Base-by-base conservation (phyloP, 805 yeast genomes). In the Kockiozyma suomiensis region DNA sequence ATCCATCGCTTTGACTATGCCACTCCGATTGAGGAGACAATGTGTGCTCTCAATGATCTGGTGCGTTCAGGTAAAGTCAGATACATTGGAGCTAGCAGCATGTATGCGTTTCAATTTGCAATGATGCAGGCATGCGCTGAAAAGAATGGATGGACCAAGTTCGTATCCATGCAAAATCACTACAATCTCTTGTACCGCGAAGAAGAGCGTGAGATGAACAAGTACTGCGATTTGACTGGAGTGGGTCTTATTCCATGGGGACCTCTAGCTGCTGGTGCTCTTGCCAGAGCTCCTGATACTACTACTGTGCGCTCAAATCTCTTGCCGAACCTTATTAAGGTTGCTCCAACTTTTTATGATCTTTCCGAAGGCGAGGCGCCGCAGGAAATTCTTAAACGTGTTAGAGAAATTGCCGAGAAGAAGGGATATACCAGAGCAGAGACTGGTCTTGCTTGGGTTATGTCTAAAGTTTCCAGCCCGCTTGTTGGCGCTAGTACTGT, bases 41-140 rank as follows among this genome's bases (percentile, higher is more conserved):
- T 38, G 42, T 78, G 72, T 65, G 80, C 86, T 0, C 73, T 84
- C 66, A 79, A 84, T 68, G 83, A 79, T 61, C 76, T 80, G 21
- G 80, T 82, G 25, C 74, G 75, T 35, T 56, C 65, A 33, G 86
- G 86, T n/a, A 67, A 72, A 28, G 76, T 76, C 3, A 74, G 86
- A 50, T 85, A 84, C 69, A 77, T 85, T 59, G 88, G 88, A n/a
- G 87, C 88, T 1, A 83, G 87, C 0, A 72, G 85, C 1, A 84
- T 85, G 87, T 74, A 74, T 61, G 80, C 85, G 1, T 70, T 73
- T 19, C 82, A 84, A 64, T 84, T 85, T 71, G 78, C 78, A n/a
- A 66, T 66, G 50, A 8, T 38, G 68, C 89, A 85, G 67, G 73
- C 71, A 59, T 71, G 78, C 59, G 88, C 90, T 1, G 86, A 84